Base-by-base conservation (phyloP, 345 rosid genomes). In the Clarkia xantiana region DNA sequence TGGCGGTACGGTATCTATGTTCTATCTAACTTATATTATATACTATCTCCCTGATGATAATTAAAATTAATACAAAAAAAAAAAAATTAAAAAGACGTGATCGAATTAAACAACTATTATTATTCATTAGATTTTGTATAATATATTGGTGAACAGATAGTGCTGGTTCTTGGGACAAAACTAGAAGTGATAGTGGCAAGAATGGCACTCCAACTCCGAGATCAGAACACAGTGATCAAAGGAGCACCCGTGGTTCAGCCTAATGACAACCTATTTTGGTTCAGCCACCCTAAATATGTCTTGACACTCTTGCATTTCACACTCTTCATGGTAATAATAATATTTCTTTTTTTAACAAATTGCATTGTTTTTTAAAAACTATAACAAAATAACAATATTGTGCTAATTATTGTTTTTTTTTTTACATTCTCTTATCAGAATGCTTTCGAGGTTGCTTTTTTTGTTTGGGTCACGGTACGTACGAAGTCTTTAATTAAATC, bases 361-460 rank as follows among this genome's bases (percentile, higher is more conserved):
- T n/a, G n/a, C n/a, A n/a, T n/a, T n/a, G n/a, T n/a, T n/a, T n/a
- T n/a, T n/a, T n/a, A n/a, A n/a, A n/a, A n/a, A n/a, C n/a, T n/a
- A n/a, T n/a, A n/a, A n/a, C n/a, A n/a, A n/a, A n/a, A n/a, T n/a
- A n/a, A n/a, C n/a, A n/a, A n/a, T n/a, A n/a, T n/a, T n/a, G n/a
- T n/a, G n/a, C n/a, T n/a, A n/a, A n/a, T n/a, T n/a, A n/a, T n/a
- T n/a, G n/a, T n/a, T n/a, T n/a, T n/a, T n/a, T n/a, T 23, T 40
- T 45, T 6, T n/a, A 19, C 14, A 14, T 38, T 13, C 47, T 18
- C 6, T 25, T 55, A 59, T 25, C 81, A 86, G 94, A 86, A 86
- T 49, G 81, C 96, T 17, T 86, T 86, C 57, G 86, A 83, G 69
- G 43, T 74, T 20, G 79, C 85, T 17, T 77, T 83, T 63, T 77